Percentiles rank a stretch among this genome's conserved stretches.
Conservation (phyloP, 192 early-diverging fungal species). For the Coemansia furcata region DNA sequence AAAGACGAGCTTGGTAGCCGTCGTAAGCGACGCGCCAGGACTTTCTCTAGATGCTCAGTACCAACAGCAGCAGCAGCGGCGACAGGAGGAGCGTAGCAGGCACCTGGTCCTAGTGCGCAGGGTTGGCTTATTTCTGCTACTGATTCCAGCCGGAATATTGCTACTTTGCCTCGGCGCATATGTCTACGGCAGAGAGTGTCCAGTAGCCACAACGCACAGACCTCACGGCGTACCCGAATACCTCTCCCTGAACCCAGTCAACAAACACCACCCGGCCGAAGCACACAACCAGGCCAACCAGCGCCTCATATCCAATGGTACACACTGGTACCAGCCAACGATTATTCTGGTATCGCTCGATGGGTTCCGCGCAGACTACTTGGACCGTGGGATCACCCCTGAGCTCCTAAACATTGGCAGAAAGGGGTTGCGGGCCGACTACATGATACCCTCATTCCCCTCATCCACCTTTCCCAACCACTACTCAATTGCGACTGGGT, state of each 20-base stretch:
- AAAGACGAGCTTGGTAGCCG: constrained; percentile 1
- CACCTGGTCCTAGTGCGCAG: constrained; percentile 12
- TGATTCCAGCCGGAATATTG: constrained; percentile 19
- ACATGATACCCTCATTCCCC: constrained; percentile 52
- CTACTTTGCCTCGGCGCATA: constrained; percentile 18
- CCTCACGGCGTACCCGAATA: constrained; percentile 14
- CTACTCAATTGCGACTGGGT: constrained; percentile 85
- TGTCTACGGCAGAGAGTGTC: constrained; percentile 20
- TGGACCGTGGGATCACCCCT: constrained; percentile 72
- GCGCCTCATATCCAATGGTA: constrained; percentile 57
- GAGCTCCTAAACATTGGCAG: constrained; percentile 35
- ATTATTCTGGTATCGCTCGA: constrained; percentile 86
- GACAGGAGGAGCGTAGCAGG: neutral
- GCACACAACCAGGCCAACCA: neutral
- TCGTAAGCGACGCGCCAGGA: neutral
- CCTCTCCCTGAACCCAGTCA: constrained; percentile 18
- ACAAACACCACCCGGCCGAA: constrained; percentile 11
- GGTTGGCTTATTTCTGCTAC: constrained; percentile 22
- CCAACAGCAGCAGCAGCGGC: neutral
- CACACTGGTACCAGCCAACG: constrained; percentile 63
- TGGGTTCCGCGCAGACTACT: constrained; percentile 82
- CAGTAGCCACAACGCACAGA: neutral
- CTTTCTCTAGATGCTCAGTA: neutral
- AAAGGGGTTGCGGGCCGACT: constrained; percentile 48
- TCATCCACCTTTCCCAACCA: constrained; percentile 92